phyloP scores from a whole-genome alignment of 176 grass and related monocot species.

The Musa itinerans region DNA sequence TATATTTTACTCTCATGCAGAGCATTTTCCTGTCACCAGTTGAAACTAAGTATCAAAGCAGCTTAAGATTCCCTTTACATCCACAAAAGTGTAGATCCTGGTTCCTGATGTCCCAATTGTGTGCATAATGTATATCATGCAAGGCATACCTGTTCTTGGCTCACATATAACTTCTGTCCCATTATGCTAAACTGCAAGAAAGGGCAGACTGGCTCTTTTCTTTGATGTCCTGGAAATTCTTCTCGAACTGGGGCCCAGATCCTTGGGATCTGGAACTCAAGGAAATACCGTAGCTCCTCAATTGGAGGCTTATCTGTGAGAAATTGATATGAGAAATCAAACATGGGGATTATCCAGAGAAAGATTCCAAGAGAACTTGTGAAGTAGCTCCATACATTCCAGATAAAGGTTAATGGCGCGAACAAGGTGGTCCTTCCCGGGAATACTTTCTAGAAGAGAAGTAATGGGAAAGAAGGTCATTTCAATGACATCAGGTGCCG shows the following conservation, averaged over 20 bases:
- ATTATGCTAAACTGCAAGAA: conserved; percentile 66
- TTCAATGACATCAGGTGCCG: conserved; percentile 56
- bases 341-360: not conserved
- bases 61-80: no score
- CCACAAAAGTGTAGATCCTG: no score
- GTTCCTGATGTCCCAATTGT: no score
- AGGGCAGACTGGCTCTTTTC: conserved; percentile 63
- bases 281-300: conserved; percentile 60
- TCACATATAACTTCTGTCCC: conserved; percentile 57
- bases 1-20: no score
- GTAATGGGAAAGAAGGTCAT: conserved; percentile 50
- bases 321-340: not conserved
- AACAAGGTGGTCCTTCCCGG: conserved; percentile 48
- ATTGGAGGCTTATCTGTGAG: conserved; percentile 64
- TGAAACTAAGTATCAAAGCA: no score
- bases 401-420: conserved; percentile 62
- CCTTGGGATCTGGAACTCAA: conserved; percentile 58
- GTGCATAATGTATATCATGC: no score
- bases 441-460: conserved; percentile 37
- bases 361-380: no score
- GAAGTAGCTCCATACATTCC: conserved; percentile 36
- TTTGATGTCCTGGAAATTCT: conserved; percentile 37
- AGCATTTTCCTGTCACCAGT: no score
- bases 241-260: conserved; percentile 57
- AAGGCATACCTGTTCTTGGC: conserved; percentile 40